Evolutionary conservation across 352 stramenopile species (phyloP).

Genomic region (Phytophthora citrophthora): DNA sequence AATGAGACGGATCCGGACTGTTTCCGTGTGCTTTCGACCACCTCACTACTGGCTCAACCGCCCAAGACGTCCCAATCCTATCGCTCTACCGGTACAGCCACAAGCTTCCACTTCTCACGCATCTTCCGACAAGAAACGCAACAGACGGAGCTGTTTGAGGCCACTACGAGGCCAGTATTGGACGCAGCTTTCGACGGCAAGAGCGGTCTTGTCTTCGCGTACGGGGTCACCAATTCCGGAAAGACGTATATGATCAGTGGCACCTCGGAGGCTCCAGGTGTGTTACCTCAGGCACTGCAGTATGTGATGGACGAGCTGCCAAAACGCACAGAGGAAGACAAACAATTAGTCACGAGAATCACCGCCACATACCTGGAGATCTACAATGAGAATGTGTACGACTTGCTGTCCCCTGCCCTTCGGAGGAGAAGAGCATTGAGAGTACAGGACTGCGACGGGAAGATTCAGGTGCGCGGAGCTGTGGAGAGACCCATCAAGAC

Average conservation of each 20-base stretch:
- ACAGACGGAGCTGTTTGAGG: constrained; percentile 93
- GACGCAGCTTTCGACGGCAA: constrained; percentile 87
- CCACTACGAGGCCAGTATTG: constrained; percentile 90
- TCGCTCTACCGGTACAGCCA: constrained; percentile 75
- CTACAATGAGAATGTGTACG: constrained; percentile 99
- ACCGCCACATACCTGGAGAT: constrained; percentile 97
- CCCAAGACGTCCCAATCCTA: constrained; percentile 81
- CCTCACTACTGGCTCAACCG: constrained; percentile 64
- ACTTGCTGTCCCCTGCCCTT: constrained; percentile 86
- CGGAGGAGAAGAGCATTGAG: constrained; percentile 68
- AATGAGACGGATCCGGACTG: constrained; percentile 41
- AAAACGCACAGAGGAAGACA: constrained; percentile 50
- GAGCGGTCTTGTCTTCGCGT: constrained; percentile 96
- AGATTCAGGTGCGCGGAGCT: constrained; percentile 89
- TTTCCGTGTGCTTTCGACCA: constrained; percentile 75
- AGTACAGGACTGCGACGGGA: constrained; percentile 87
- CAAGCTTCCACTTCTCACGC: constrained; percentile 80
- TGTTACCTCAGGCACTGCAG: constrained; percentile 85
- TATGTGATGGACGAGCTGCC: constrained; percentile 74
- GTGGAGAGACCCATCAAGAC: constrained; percentile 68
- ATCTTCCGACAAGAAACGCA: constrained; percentile 83
- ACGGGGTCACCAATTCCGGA: constrained; percentile 98
- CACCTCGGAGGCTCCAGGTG: constrained; percentile 69
- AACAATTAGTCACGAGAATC: constrained; percentile 48
- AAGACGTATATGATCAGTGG: constrained; percentile 99